These are phyloP conservation scores for Candida palmyrensis DNA, from an alignment of 805 yeast genomes.

Conservation along the genomic window DNA sequence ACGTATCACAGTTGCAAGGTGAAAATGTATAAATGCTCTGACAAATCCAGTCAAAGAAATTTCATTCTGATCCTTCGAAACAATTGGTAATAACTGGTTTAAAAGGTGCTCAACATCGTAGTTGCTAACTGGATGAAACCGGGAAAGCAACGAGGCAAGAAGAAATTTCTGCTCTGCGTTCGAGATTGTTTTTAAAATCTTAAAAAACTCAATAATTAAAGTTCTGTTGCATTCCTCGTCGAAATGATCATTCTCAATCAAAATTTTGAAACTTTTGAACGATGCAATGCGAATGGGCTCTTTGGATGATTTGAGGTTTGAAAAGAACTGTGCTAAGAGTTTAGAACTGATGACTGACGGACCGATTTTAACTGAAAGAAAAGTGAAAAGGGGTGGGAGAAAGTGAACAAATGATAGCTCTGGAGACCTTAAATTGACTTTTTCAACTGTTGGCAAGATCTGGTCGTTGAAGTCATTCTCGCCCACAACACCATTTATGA, in stretches of 20 bases:
- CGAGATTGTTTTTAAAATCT: slow-evolving; percentile 50
- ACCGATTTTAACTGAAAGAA: slow-evolving; percentile 13
- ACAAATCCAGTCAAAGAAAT: slow-evolving; percentile 46
- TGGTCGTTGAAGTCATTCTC: slow-evolving; percentile 26
- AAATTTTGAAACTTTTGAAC: slow-evolving; percentile 22
- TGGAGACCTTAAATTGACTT: slow-evolving; percentile 72
- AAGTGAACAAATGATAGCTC: slow-evolving; percentile 58
- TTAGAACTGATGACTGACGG: slow-evolving; percentile 41
- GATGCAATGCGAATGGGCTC: slow-evolving; percentile 55
- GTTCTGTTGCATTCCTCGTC: slow-evolving; percentile 18
- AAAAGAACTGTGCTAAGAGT: slow-evolving; percentile 44
- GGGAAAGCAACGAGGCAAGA: slow-evolving; percentile 41
- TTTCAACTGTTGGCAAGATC: slow-evolving; percentile 62
- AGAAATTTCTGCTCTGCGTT: slow-evolving; percentile 62
- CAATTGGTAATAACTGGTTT: slow-evolving; percentile 42
- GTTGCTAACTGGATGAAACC: slow-evolving; percentile 18
- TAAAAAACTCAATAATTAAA: slow-evolving; percentile 50
- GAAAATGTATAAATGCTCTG: slow-evolving; percentile 44
- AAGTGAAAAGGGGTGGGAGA: slow-evolving; percentile 45
- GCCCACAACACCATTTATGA: slow-evolving; percentile 39
- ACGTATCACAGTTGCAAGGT: slow-evolving; percentile 13
- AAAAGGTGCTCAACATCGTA: slow-evolving; percentile 24
- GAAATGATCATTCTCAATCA: slow-evolving; percentile 14
- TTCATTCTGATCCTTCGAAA: slow-evolving; percentile 76
- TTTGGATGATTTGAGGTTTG: slow-evolving; percentile 67